A percentile compares a stretch with the other conserved stretches of the same genome.
These are phyloP conservation scores for Lodderomyces parapsilosis DNA, from an alignment of 1,139 yeast species.

Conservation along the genomic window DNA sequence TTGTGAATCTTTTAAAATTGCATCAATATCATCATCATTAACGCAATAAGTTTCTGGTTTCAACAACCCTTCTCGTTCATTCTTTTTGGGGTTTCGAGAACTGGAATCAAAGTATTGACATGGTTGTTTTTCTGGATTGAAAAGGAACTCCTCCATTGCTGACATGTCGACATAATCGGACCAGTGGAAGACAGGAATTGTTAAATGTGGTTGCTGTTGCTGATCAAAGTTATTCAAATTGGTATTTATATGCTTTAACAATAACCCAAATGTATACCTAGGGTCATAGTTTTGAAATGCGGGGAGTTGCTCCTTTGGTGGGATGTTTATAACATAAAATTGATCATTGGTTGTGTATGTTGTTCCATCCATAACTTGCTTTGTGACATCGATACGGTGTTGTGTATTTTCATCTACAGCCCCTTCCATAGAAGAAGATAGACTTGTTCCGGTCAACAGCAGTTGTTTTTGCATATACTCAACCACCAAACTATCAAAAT, in stretches of 20 bases:
- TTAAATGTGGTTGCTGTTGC: background rate
- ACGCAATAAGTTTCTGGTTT: conserved; percentile 25
- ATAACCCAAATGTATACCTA: conserved; percentile 28
- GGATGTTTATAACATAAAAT: conserved; percentile 3
- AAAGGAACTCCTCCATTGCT: conserved; percentile 19
- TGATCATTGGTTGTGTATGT: background rate
- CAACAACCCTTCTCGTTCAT: conserved; percentile 19
- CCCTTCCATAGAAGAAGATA: too few species aligned
- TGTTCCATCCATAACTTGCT: background rate
- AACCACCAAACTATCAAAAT: conserved; percentile 3
- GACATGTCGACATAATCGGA: conserved; percentile 33
- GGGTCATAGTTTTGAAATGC: conserved; percentile 29
- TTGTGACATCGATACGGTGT: background rate
- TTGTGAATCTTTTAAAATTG: conserved; percentile 3
- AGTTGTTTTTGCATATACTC: background rate
- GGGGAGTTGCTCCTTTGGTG: conserved; percentile 11
- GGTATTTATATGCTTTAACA: conserved; percentile 21
- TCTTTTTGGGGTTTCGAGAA: conserved; percentile 15
- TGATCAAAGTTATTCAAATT: conserved; percentile 4
- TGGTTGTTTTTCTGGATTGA: conserved; percentile 15
- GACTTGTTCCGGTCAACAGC: conserved; percentile 1
- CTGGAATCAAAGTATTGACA: conserved; percentile 26
- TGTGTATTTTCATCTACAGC: conserved; percentile 5
- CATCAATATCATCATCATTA: conserved; percentile 23
- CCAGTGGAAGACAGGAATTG: conserved; percentile 36